Conservation (phyloP, 176 grass and related monocot species). For the Cenchrus purpureus region DNA sequence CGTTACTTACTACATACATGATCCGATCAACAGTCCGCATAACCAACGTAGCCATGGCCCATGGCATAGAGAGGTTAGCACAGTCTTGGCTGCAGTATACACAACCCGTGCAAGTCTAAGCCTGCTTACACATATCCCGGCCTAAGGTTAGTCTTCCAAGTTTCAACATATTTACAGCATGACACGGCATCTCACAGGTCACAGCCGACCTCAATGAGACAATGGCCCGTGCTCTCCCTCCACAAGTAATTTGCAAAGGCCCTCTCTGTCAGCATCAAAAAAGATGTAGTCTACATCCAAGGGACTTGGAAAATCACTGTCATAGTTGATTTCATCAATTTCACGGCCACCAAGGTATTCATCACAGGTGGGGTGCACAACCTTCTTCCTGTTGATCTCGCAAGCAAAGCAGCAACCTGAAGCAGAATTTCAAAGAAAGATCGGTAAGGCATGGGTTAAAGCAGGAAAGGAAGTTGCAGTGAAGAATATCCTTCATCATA, state of each 20-base stretch:
- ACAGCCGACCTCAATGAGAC: neutral
- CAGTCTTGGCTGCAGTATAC: no score
- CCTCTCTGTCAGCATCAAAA: constrained; percentile 23
- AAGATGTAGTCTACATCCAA: constrained; percentile 37
- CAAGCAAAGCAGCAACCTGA: constrained; percentile 36
- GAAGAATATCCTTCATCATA: neutral
- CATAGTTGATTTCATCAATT: constrained; percentile 28
- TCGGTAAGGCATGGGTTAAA: neutral
- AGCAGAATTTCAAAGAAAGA: neutral
- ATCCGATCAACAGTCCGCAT: no score
- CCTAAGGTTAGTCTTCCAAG: neutral
- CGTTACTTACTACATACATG: no score
- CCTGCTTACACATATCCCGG: neutral
- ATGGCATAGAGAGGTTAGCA: no score
- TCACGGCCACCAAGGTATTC: constrained; percentile 28
- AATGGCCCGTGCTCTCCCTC: neutral
- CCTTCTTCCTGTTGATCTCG: constrained; percentile 23
- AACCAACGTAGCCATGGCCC: no score
- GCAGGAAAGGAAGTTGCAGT: neutral
- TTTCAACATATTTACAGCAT: neutral
- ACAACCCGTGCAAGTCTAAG: no score
- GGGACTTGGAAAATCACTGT: neutral
- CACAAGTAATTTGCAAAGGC: constrained; percentile 10
- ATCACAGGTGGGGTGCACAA: constrained; percentile 28
- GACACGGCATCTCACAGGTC: no score